Base-by-base conservation (phyloP, 805 yeast species). In the Teunomyces funiuensis region DNA sequence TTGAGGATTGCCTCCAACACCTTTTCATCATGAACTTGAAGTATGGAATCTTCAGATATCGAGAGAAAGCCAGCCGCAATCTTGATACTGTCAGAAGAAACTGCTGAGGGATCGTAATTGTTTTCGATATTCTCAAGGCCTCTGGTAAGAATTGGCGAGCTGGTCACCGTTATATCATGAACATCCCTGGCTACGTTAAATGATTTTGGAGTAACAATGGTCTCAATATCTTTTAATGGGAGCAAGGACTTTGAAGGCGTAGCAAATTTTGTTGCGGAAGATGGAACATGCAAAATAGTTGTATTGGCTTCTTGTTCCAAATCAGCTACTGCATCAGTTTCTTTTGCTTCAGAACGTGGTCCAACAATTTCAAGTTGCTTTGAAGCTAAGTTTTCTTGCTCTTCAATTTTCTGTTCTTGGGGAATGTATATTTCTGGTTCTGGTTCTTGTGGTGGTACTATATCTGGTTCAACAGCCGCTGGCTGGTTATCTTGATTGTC, bases 171-270 rank as follows among this genome's bases (percentile, higher is more conserved):
- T 2, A 19, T 28, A n/a, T 40, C 42, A 7, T 47, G 42, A n/a
- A 39, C 27, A 43, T 69, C 75, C 45, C 54, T 61, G 14, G 75
- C 74, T 15, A 70, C 74, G 27, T 53, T 48, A 46, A 70, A 69
- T 6, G 65, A 51, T 37, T 69, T 69, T 1, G 75, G 75, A 1
- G 75, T 70, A 6, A 55, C 60, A 14, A 70, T 69, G 11, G 47
- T 47, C 31, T 70, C 75, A 14, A 70, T 69, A 40, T 69, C 74
- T 47, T 70, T 70, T 19, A 70, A 52, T 5, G 74, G 65, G 1
- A 74, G 74, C 22, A 70, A 57, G 19, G 60, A 53, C 45, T 69
- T 69, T 58, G 62, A 63, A 0, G 75, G 74, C 15, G 75, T 69
- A 17, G 71, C 60, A 42, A 63, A 60, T 30, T 47, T 56, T 27